Evolutionary conservation across 192 early-diverging fungal genomes (phyloP), one percentile per base, ranked within the genome.

Genomic region (Gigaspora rosea): DNA sequence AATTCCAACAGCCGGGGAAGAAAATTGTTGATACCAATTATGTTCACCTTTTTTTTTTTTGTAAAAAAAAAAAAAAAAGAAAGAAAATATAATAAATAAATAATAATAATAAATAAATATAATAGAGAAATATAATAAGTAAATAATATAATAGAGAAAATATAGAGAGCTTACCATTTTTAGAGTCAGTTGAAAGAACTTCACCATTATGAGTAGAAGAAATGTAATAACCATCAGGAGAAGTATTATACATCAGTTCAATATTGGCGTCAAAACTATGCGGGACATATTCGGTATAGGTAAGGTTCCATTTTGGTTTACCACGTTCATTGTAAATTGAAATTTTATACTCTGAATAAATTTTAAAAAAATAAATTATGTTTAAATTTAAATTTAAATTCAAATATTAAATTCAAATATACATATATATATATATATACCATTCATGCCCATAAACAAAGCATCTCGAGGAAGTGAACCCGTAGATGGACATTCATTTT

Each of bases 1-100:
- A 3, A 87, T 76, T 32, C 80, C 79, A 18, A 88, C 83, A 0
- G 86, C 87, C 13, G 90, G 89, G 71, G 79, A 80, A 20, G 82
- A 81, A 54, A 90, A 86, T 71, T 82, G 73, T 49, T 83, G 78
- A 3, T 84, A 81, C 90, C 90, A 91, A 32, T 83, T 82, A 78
- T 64, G 75, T 71, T 70, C 78, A 35, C 48, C 87, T 83, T 80
- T 76, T n/a, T 82, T 85, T 54, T 13, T 54, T 13, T 8, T 54
- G 12, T 54, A 54, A 1, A 54, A 1, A 54, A 54, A 15, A 5
- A 2, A 5, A 54, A 54, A 54, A 54, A 15, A 8, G 1, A 54
- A 54, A 11, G 13, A 51, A n/a, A 54, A 54, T 54, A 54, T 75
- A 81, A 79, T 22, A 80, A 81, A 71, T 83, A 80, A 65, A 82